Conservation (phyloP, 352 stramenopile genomes). For the Pythium brachiatum region DNA sequence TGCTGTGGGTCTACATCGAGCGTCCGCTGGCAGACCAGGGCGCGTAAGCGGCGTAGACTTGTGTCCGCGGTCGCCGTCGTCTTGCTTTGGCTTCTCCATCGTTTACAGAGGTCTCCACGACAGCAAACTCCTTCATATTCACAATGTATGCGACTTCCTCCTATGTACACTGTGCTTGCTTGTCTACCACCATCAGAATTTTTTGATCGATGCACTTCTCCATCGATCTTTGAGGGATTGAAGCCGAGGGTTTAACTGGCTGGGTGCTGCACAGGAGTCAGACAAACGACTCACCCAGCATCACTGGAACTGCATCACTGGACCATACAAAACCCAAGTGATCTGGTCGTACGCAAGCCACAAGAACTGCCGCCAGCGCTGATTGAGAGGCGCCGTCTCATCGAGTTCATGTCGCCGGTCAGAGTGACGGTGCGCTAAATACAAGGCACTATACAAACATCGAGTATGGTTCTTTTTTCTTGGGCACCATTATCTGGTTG, state of each 20-base stretch:
- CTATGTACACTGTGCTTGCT: no score
- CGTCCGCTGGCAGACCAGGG: conserved; percentile 34
- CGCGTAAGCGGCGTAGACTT: not conserved
- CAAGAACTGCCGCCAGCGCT: not conserved
- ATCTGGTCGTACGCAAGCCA: not conserved
- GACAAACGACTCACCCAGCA: no score
- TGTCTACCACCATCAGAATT: no score
- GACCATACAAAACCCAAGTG: not conserved
- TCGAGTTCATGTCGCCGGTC: not conserved
- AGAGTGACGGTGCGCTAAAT: not conserved
- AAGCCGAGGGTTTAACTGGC: no score
- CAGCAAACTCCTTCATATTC: conserved; percentile 18
- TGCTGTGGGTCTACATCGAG: conserved; percentile 80
- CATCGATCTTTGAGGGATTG: no score
- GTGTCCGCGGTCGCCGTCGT: not conserved
- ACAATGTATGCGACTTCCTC: conserved; percentile 10
- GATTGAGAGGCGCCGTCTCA: not conserved
- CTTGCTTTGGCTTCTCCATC: not conserved
- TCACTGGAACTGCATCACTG: no score
- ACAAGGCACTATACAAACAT: not conserved
- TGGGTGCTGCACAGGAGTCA: not conserved
- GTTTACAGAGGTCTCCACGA: not conserved
- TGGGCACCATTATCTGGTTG: not conserved
- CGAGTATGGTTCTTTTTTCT: not conserved
- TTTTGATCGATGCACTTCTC: no score